Evolutionary conservation across 306 rosid species (phyloP).

Genomic region (Senna tora): DNA sequence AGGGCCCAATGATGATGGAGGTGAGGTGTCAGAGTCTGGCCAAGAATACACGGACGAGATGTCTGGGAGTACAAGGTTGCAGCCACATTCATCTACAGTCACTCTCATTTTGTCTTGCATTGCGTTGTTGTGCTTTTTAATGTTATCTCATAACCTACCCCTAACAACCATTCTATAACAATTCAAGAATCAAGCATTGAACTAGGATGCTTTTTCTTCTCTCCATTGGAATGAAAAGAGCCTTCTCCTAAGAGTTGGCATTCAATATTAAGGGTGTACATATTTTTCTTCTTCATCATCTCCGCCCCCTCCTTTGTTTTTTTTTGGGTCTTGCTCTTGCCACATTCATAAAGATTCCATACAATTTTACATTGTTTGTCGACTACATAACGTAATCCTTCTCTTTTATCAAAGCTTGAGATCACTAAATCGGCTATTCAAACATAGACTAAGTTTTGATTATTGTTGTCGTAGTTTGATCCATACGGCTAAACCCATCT

Average conservation of each 20-base stretch:
- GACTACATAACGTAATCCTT: too few relatives aligned
- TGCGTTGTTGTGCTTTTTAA: constrained; percentile 10
- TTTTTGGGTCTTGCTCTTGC: neutral
- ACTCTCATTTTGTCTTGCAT: constrained; percentile 1
- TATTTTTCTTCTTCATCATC: constrained; percentile 17
- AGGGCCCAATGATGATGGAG: constrained; percentile 37
- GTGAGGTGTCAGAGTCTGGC: neutral
- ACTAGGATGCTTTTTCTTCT: constrained; percentile 27
- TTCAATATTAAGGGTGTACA: constrained; percentile 36
- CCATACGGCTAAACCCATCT: too few relatives aligned
- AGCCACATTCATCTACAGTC: neutral
- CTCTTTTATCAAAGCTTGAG: too few relatives aligned
- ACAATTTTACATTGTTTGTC: too few relatives aligned
- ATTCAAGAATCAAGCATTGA: constrained; percentile 23
- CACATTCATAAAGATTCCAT: too few relatives aligned
- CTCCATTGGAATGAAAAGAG: constrained; percentile 39
- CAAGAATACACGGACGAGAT: constrained; percentile 44
- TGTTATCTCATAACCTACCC: neutral
- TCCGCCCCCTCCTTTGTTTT: neutral
- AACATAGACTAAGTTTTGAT: too few relatives aligned
- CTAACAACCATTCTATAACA: constrained; percentile 36
- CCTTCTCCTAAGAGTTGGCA: constrained; percentile 29
- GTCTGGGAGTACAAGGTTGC: constrained; percentile 12
- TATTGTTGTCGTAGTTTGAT: too few relatives aligned
- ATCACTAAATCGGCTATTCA: too few relatives aligned